Evolutionary conservation across 345 rosid species (phyloP).

Genomic region (Gossypium thurberi): DNA sequence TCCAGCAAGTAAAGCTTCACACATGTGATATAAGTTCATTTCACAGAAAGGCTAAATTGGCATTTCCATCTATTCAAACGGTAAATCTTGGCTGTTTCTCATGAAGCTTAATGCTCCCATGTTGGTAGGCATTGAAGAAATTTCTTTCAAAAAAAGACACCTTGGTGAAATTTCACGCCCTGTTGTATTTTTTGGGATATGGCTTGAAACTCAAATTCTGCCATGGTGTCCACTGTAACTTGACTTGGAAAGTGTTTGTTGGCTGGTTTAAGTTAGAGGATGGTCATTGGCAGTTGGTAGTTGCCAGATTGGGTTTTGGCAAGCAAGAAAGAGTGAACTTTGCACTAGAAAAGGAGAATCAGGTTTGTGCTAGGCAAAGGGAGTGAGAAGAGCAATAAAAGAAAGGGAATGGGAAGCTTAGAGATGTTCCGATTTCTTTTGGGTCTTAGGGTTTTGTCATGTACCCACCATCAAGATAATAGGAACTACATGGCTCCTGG

Average conservation of each 20-base stretch:
- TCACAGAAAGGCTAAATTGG: background rate
- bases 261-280: background rate
- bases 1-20: background rate
- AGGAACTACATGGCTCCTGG: too few species aligned
- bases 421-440: too few species aligned
- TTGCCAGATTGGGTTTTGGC: background rate
- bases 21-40: background rate
- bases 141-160: background rate
- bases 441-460: too few species aligned
- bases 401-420: too few species aligned
- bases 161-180: background rate
- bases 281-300: background rate
- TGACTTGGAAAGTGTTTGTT: background rate
- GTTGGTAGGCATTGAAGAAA: background rate
- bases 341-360: background rate
- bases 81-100: background rate
- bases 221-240: background rate
- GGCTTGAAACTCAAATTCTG: background rate
- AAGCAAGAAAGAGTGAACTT: background rate
- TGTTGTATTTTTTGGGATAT: background rate
- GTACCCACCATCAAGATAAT: too few species aligned
- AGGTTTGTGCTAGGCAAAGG: background rate
- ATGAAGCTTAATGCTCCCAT: background rate
- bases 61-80: background rate
- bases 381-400: too few species aligned